Conservation (phyloP, 192 early-diverging fungal genomes). For the Jimgerdemannia flammicorona region DNA sequence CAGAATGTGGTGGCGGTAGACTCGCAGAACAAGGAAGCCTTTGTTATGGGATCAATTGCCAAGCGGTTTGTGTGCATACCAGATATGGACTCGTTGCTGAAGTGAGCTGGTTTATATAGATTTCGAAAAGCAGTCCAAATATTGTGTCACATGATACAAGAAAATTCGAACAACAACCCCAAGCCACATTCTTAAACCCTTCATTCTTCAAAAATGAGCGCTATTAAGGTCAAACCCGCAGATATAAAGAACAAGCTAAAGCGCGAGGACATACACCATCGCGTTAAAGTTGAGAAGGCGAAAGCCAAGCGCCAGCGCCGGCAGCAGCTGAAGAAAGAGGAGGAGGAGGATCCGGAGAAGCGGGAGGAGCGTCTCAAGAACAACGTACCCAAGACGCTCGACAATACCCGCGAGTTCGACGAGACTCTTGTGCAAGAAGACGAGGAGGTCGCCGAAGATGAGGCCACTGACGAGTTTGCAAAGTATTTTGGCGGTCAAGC, state of each 20-base stretch:
- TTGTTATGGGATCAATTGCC: slow-evolving; percentile 54
- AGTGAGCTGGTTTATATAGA: not conserved
- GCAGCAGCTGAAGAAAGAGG: slow-evolving; percentile 70
- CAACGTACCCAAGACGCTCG: slow-evolving; percentile 91
- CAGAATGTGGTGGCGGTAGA: slow-evolving; percentile 62
- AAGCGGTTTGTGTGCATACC: slow-evolving; percentile 59
- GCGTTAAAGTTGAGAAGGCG: slow-evolving; percentile 70
- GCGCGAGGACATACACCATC: slow-evolving; percentile 74
- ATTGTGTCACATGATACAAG: too few relatives aligned
- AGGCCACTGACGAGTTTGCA: slow-evolving; percentile 83
- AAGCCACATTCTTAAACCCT: too few relatives aligned
- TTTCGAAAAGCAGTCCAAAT: not conserved
- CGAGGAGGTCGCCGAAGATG: slow-evolving; percentile 80
- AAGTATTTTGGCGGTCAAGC: slow-evolving; percentile 82
- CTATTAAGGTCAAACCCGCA: slow-evolving; percentile 32
- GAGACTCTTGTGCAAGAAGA: slow-evolving; percentile 82
- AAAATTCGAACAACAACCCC: too few relatives aligned
- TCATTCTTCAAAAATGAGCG: not conserved
- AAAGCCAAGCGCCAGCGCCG: slow-evolving; percentile 72
- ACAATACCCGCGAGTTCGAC: slow-evolving; percentile 89
- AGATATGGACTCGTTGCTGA: slow-evolving; percentile 46
- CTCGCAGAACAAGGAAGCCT: slow-evolving; percentile 28
- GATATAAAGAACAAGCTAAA: slow-evolving; percentile 84
- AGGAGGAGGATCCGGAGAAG: slow-evolving; percentile 78
- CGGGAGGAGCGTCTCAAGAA: slow-evolving; percentile 83